These are phyloP conservation scores for Fusarium algeriense DNA, from an alignment of 2,329 filamentous ascomycete species.

Conservation along the genomic window DNA sequence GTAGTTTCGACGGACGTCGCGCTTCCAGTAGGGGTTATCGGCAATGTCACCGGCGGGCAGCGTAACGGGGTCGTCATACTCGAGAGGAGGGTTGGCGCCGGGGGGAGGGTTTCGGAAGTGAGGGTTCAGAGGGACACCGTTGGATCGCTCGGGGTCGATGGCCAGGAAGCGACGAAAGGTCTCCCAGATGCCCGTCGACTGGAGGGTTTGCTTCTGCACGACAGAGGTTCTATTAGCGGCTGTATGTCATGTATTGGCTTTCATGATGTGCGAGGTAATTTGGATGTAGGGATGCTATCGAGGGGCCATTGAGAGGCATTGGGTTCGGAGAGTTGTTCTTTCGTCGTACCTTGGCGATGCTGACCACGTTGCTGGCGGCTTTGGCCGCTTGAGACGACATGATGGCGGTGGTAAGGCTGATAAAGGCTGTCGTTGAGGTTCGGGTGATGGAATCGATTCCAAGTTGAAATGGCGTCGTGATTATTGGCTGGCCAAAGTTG, in stretches of 20 bases:
- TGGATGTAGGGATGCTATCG: slow-evolving; percentile 17
- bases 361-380: slow-evolving; percentile 65
- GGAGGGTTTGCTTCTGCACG: slow-evolving; percentile 91
- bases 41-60: slow-evolving; percentile 64
- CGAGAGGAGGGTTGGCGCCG: slow-evolving; percentile 55
- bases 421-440: slow-evolving; percentile 43
- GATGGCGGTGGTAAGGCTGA: slow-evolving; percentile 50
- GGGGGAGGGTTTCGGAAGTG: slow-evolving; percentile 86
- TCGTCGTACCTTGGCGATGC: slow-evolving; percentile 68
- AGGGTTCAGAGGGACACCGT: slow-evolving; percentile 91
- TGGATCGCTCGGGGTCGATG: slow-evolving; percentile 89
- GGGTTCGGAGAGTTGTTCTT: background rate
- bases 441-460: slow-evolving; percentile 45
- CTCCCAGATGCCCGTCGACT: slow-evolving; percentile 91
- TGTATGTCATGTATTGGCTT: slow-evolving; percentile 3
- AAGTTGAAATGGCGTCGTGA: slow-evolving; percentile 48
- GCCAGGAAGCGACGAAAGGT: slow-evolving; percentile 80
- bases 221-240: slow-evolving; percentile 38
- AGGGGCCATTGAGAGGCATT: slow-evolving; percentile 41
- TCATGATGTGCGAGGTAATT: slow-evolving; percentile 34
- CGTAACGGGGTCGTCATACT: slow-evolving; percentile 64
- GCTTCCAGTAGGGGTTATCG: slow-evolving; percentile 78
- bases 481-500: slow-evolving; percentile 40
- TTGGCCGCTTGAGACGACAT: slow-evolving; percentile 74
- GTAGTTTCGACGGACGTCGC: slow-evolving; percentile 86